Evolutionary conservation across 805 yeast genomes (phyloP), one percentile per base, ranked within the genome.

Genomic region (Saccharomycopsis guyanensis): DNA sequence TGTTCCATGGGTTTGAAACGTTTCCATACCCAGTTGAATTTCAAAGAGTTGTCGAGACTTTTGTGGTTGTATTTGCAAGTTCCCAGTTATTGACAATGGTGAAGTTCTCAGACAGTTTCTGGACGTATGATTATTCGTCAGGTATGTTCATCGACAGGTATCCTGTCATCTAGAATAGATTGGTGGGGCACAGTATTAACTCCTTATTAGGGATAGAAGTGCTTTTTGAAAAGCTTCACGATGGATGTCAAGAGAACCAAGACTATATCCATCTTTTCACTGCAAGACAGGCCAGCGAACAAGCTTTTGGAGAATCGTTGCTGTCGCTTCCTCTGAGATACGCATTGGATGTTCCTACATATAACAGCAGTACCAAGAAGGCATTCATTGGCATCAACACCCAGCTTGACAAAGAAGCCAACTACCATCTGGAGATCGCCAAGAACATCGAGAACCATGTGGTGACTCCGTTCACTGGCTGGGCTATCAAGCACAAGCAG

Each of bases 401-500:
- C 18, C 78, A 77, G 54, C 75, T 81, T 71, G 62, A 63, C 16
- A 68, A 64, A 32, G 84, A 84, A 60, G 86, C 85, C 3, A 61
- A 62, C 40, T 66, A 69, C 32, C 89, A 82, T 59, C 47, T 76
- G 38, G 72, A 72, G 41, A 75, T 86, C 23, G 84, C 91, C 1
- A 67, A 72, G 3, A 76, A 74, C 52, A 79, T 86, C 49, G 72
- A 74, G 46, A 56, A 65, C 1, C 65, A 76, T 60, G 91, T 86
- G 1, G 58, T 83, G 42, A 71, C 70, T 20, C 95, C 95, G 1
- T 86, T 86, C 56, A 61, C 75, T 8, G 72, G 73, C 55, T 87
- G 94, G 94, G 72, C 88, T 36, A 68, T 66, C 15, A 88, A 82
- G 44, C 95, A 86, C 62, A 73, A 72, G 44, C 75, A 75, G 54